Evolutionary conservation across 768 basidiomycete genomes (phyloP).

Genomic region (Aureoboletus auriporus): DNA sequence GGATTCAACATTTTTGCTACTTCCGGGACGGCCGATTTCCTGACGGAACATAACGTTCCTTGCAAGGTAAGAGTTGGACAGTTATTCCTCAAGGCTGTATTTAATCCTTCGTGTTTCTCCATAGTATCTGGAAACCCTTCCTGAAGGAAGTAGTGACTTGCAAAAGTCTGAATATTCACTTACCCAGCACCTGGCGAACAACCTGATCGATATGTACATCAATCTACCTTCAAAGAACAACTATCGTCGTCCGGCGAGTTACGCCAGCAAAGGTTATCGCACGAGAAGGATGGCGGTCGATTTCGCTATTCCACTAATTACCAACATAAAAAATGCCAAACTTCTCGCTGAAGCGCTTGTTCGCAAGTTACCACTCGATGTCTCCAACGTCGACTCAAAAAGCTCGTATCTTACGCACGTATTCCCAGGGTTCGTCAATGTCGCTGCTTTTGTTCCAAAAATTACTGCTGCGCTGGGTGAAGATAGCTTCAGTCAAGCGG

Average conservation of each 20-base stretch:
- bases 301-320: conserved; percentile 94
- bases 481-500: conserved; percentile 60
- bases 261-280: conserved; percentile 93
- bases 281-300: conserved; percentile 99
- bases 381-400: conserved; percentile 90
- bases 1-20: conserved; percentile 98
- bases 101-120: conserved; percentile 11
- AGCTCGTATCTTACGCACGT: conserved; percentile 86
- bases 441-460: conserved; percentile 80
- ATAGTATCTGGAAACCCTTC: conserved; percentile 87
- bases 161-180: conserved; percentile 98
- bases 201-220: conserved; percentile 99
- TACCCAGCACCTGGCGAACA: conserved; percentile 93
- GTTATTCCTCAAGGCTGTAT: neutral
- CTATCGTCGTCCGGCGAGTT: conserved; percentile 94
- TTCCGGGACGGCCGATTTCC: conserved; percentile 94
- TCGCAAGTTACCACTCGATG: conserved; percentile 84
- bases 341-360: conserved; percentile 91
- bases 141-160: conserved; percentile 64
- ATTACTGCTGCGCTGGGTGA: conserved; percentile 45
- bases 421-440: conserved; percentile 90
- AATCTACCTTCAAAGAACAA: conserved; percentile 98
- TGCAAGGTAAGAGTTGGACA: conserved; percentile 65
- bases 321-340: conserved; percentile 98
- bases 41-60: conserved; percentile 93